Evolutionary conservation across 2,329 filamentous ascomycete genomes (phyloP), one percentile per base, ranked within the genome.

Genomic region (Penicillium nordicum): DNA sequence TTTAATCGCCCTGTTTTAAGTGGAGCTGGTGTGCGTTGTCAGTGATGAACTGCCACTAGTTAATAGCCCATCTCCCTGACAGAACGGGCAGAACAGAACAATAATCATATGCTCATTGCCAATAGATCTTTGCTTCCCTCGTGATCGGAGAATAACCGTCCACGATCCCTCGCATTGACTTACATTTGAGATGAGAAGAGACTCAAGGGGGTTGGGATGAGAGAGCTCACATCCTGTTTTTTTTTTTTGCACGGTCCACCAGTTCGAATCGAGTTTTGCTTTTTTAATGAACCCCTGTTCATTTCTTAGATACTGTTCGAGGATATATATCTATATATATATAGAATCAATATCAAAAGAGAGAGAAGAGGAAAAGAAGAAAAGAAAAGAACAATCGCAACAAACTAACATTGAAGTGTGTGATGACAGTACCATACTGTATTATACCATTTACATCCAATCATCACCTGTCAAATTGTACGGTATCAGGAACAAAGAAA

Each of bases 161-260:
- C 63, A 65, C 58, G 62, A 64, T 55, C 55, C 62, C 62, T 64
- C 58, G 53, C 62, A 53, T 64, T 59, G 62, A 64, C 57, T 59
- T 50, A 54, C 41, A 52, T 50, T 48, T 43, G n/a, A 57, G 52
- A 63, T 64, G 50, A 59, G 47, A 59, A 7, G 30, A 36, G 21
- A 27, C 38, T 32, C 43, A 40, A 53, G 60, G 62, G 18, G 18
- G 18, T 18, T 18, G 58, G 29, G 32, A 34, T 54, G 63, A 61
- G 55, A 47, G 46, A 45, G 46, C 49, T 64, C 62, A 61, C n/a
- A 57, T 47, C 16, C 25, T 40, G 16, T 23, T 21, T 25, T 42
- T 27, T 3, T 16, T 25, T 27, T 2, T 40, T n/a, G 61, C 62
- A 63, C 61, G 62, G 59, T 60, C 59, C 62, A 64, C 52, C 50